A percentile compares a stretch with the other conserved stretches of the same genome.
Conservation (phyloP, 169 alveolate genomes). For the Neospora caninum region DNA sequence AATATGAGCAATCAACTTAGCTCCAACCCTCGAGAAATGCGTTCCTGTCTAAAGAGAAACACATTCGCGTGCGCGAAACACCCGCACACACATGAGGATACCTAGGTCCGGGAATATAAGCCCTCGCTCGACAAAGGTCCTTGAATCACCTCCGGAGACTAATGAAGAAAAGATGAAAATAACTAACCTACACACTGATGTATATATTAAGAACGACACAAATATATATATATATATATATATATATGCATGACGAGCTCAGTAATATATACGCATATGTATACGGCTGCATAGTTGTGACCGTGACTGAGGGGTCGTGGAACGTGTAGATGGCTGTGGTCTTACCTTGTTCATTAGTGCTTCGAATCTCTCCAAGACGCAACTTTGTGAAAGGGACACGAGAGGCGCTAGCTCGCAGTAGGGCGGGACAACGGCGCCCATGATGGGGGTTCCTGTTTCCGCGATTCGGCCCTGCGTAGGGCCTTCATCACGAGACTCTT, state of each 20-base stretch:
- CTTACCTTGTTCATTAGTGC: conserved; percentile 51
- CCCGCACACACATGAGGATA: too few relatives aligned
- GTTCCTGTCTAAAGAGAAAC: neutral
- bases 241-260: too few relatives aligned
- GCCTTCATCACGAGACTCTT: neutral
- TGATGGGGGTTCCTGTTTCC: neutral
- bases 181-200: too few relatives aligned
- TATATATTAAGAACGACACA: too few relatives aligned
- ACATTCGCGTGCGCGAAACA: neutral
- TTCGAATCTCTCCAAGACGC: conserved; percentile 54
- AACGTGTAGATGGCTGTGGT: neutral
- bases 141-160: too few relatives aligned
- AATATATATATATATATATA: too few relatives aligned
- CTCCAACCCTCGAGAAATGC: neutral
- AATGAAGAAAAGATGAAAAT: too few relatives aligned
- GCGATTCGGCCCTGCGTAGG: neutral
- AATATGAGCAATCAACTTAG: neutral
- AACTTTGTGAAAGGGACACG: conserved; percentile 32
- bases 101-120: too few relatives aligned
- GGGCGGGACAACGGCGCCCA: conserved; percentile 59
- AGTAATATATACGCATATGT: too few relatives aligned
- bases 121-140: too few relatives aligned
- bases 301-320: too few relatives aligned
- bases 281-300: too few relatives aligned
- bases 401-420: conserved; percentile 70